These are phyloP conservation scores for Cylindrotheca closterium DNA, from an alignment of 108 stramenopile genomes.

Conservation along the genomic window DNA sequence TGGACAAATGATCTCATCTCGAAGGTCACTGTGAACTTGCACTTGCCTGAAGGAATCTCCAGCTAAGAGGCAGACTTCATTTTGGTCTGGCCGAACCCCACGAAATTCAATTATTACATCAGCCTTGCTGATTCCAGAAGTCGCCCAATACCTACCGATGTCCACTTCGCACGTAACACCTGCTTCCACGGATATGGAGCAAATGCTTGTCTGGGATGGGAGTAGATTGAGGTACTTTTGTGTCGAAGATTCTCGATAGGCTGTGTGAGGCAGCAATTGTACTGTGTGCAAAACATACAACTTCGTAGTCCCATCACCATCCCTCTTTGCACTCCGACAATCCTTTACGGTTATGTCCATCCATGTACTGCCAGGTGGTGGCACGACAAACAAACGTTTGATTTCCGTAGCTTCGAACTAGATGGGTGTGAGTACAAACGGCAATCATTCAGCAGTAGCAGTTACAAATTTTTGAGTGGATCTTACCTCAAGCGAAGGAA, in stretches of 20 bases:
- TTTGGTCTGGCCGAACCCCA: slow-evolving; percentile 51
- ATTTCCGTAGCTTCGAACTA: slow-evolving; percentile 44
- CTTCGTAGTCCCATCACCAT: slow-evolving; percentile 19
- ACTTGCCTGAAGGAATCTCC: slow-evolving; percentile 36
- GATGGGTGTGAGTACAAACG: not conserved
- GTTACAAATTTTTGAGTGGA: not conserved
- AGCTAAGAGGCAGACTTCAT: slow-evolving; percentile 5
- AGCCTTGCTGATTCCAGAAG: slow-evolving; percentile 47
- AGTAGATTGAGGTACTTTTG: slow-evolving; percentile 44
- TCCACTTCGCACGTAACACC: slow-evolving; percentile 58
- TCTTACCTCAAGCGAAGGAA: slow-evolving; percentile 7
- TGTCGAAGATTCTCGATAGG: slow-evolving; percentile 46
- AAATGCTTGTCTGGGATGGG: slow-evolving; percentile 49
- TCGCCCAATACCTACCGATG: slow-evolving; percentile 63
- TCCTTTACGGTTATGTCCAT: slow-evolving; percentile 57
- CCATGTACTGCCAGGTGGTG: slow-evolving; percentile 64
- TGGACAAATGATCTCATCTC: slow-evolving; percentile 55
- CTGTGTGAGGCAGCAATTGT: slow-evolving; percentile 64
- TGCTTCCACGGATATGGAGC: slow-evolving; percentile 41
- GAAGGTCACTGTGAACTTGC: slow-evolving; percentile 30
- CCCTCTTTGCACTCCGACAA: slow-evolving; percentile 16
- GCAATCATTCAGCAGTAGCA: slow-evolving; percentile 1
- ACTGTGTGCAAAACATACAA: slow-evolving; percentile 62
- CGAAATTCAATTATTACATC: slow-evolving; percentile 52
- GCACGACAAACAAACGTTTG: slow-evolving; percentile 57